Evolutionary conservation across 805 yeast species (phyloP).

Genomic region (Debaryomyces castellii): DNA sequence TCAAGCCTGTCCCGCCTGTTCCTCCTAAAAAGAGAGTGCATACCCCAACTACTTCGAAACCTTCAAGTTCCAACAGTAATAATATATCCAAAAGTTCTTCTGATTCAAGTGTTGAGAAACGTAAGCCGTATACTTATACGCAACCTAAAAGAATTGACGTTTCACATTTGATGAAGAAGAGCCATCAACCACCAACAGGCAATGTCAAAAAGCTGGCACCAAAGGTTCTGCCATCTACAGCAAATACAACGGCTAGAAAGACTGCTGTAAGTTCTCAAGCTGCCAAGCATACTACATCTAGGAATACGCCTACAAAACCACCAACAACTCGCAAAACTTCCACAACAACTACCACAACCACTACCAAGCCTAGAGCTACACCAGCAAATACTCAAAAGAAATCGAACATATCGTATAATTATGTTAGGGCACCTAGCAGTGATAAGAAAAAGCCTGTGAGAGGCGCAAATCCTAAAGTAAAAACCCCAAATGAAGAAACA

Average conservation of each 20-base stretch:
- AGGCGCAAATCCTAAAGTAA: slow-evolving; percentile 7
- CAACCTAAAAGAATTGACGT: slow-evolving; percentile 42
- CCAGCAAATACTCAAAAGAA: slow-evolving; percentile 15
- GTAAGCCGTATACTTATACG: slow-evolving; percentile 30
- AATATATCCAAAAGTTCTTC: slow-evolving; percentile 21
- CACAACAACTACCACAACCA: slow-evolving; percentile 4
- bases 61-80: slow-evolving; percentile 10
- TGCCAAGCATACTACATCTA: not conserved
- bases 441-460: slow-evolving; percentile 10
- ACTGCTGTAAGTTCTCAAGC: not conserved
- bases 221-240: not conserved
- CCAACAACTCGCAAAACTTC: slow-evolving; percentile 1
- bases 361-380: slow-evolving; percentile 1
- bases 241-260: slow-evolving; percentile 1
- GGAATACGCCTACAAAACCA: slow-evolving; percentile 1
- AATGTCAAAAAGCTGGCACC: slow-evolving; percentile 2
- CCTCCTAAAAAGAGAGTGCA: slow-evolving; percentile 8
- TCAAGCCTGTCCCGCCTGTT: slow-evolving; percentile 10
- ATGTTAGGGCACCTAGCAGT: slow-evolving; percentile 15
- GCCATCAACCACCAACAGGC: not conserved
- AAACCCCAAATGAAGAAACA: slow-evolving; percentile 1
- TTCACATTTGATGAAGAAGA: slow-evolving; percentile 28
- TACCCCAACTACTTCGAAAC: slow-evolving; percentile 14
- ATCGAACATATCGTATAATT: slow-evolving; percentile 33
- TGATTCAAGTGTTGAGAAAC: slow-evolving; percentile 14